phyloP scores from a whole-genome alignment of 352 stramenopile genomes.

The Phytopythium oedochilum region DNA sequence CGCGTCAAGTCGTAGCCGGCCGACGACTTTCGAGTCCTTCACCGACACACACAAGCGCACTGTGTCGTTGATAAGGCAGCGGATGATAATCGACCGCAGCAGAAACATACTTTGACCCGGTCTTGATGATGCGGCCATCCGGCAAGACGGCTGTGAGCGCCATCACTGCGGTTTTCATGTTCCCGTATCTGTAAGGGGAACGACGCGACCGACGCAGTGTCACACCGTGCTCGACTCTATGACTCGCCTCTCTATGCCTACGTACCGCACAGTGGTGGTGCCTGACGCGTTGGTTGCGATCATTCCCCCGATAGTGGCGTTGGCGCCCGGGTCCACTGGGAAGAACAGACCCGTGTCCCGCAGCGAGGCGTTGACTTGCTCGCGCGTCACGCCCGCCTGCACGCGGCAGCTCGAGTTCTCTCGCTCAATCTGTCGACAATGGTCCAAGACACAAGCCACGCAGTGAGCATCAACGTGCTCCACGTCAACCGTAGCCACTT shows the following conservation, averaged over 20 bases:
- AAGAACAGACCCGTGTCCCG: conserved; percentile 92
- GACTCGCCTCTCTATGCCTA: not conserved
- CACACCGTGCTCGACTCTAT: not conserved
- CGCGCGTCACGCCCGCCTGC: conserved; percentile 91
- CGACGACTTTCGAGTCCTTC: conserved; percentile 90
- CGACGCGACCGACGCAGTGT: not conserved
- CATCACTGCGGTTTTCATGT: conserved; percentile 97
- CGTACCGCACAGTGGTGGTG: conserved; percentile 81
- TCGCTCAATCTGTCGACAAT: conserved; percentile 31
- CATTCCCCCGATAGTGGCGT: conserved; percentile 97
- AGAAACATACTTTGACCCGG: conserved; percentile 67
- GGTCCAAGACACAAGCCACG: not conserved
- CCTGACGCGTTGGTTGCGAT: conserved; percentile 87
- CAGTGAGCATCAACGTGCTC: conserved; percentile 2
- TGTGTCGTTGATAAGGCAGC: not conserved
- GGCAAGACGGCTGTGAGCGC: conserved; percentile 90
- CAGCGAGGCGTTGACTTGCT: conserved; percentile 89
- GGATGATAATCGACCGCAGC: not conserved
- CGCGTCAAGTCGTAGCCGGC: conserved; percentile 95
- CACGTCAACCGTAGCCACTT: too few species aligned
- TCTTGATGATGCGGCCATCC: conserved; percentile 86
- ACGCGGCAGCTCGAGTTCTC: conserved; percentile 91
- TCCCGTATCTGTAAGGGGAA: conserved; percentile 74
- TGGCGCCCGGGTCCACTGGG: conserved; percentile 95
- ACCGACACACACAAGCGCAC: not conserved